Percentiles rank a stretch among this genome's conserved stretches.
Evolutionary conservation across 2,329 filamentous ascomycete genomes (phyloP).

Genomic region (Diaporthe nobilis): DNA sequence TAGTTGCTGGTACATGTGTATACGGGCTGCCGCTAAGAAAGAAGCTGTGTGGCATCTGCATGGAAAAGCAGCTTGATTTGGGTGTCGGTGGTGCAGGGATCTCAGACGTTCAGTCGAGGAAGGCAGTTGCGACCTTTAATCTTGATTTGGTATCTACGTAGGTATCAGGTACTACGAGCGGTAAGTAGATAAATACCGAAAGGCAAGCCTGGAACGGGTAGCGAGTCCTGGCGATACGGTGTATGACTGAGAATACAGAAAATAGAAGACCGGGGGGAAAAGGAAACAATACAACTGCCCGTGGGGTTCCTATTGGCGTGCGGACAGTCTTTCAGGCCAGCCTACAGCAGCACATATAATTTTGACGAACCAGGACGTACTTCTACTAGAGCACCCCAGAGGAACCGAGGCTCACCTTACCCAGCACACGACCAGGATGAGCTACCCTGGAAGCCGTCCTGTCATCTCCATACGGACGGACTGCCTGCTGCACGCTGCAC

Average conservation of each 20-base stretch:
- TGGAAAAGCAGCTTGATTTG: slow-evolving; percentile 14
- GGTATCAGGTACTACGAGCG: background rate
- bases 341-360: background rate
- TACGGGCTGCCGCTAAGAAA: too few relatives aligned
- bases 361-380: background rate
- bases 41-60: background rate
- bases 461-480: background rate
- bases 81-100: slow-evolving; percentile 20
- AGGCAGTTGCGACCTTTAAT: slow-evolving; percentile 4
- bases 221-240: background rate
- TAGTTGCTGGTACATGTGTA: background rate
- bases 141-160: background rate
- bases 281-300: background rate
- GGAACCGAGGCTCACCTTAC: slow-evolving; percentile 19
- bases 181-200: too few relatives aligned
- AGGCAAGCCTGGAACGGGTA: too few relatives aligned
- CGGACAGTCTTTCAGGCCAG: background rate
- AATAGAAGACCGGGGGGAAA: background rate
- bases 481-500: background rate
- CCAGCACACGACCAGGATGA: slow-evolving; percentile 23
- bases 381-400: background rate
- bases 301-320: background rate
- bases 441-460: slow-evolving; percentile 18
- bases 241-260: background rate
- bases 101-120: background rate